These are phyloP conservation scores for Vigna nakashimae DNA, from an alignment of 306 rosid species.

Conservation along the genomic window DNA sequence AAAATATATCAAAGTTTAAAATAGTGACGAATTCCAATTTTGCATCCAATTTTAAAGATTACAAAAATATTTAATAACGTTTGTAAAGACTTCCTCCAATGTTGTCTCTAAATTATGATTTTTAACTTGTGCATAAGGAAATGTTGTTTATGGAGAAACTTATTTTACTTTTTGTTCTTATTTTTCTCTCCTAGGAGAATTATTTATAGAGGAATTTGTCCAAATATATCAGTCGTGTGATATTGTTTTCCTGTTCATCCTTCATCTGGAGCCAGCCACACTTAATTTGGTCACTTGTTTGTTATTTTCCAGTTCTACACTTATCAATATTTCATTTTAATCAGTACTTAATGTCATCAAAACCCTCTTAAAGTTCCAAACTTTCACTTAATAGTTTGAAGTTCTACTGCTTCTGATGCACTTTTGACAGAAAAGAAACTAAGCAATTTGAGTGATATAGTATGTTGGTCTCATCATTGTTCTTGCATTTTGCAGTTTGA, in stretches of 20 bases:
- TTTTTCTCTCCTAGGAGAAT: no score
- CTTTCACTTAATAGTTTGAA: neutral
- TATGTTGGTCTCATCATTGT: neutral
- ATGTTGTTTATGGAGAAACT: no score
- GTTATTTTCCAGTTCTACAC: conserved; percentile 19
- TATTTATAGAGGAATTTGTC: no score
- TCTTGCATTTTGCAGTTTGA: conserved; percentile 56
- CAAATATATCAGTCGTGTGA: conserved; percentile 2
- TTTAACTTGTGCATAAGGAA: no score
- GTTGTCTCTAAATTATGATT: no score
- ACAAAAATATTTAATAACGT: no score
- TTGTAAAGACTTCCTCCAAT: no score
- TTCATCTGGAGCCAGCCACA: neutral
- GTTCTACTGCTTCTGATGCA: neutral
- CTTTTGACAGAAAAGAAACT: neutral
- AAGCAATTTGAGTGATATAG: neutral
- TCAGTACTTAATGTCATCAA: neutral
- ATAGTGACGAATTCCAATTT: no score
- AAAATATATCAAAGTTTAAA: no score
- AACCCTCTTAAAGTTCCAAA: neutral
- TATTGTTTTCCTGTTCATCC: neutral
- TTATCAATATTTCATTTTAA: neutral
- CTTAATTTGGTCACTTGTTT: neutral
- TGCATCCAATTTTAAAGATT: no score
- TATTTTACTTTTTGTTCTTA: no score